These are phyloP conservation scores for Trichophaea hybrida DNA, from an alignment of 2,329 filamentous ascomycete species.

Conservation along the genomic window DNA sequence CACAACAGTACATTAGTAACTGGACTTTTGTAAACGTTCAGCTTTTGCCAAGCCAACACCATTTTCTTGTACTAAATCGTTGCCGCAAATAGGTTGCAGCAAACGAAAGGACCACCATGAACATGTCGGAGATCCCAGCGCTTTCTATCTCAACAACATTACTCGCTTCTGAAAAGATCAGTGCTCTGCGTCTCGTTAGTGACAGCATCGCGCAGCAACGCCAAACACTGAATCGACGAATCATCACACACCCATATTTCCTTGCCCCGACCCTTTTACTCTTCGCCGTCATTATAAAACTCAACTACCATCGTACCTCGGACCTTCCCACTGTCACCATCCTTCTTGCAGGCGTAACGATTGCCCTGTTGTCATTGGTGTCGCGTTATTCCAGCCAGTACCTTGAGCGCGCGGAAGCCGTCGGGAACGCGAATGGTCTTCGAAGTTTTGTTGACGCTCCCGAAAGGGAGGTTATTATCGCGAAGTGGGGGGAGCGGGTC, in stretches of 20 bases:
- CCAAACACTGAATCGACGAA: slow-evolving; percentile 46
- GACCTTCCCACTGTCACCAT: background rate
- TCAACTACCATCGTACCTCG: background rate
- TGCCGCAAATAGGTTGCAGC: too few relatives aligned
- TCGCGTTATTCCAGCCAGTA: background rate
- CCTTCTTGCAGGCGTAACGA: background rate
- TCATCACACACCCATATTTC: slow-evolving; percentile 43
- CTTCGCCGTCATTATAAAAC: background rate
- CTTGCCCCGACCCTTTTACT: slow-evolving; percentile 15
- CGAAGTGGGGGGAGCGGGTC: background rate
- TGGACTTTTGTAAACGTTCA: too few relatives aligned
- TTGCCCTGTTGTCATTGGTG: background rate
- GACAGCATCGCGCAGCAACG: slow-evolving; percentile 72
- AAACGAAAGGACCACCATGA: too few relatives aligned
- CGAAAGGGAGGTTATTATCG: background rate
- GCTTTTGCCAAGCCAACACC: too few relatives aligned
- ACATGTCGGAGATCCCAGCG: too few relatives aligned
- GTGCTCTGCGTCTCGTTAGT: slow-evolving; percentile 52
- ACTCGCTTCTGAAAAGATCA: too few relatives aligned
- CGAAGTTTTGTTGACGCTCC: too few relatives aligned
- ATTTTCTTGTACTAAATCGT: too few relatives aligned
- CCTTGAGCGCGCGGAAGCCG: background rate
- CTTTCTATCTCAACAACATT: too few relatives aligned
- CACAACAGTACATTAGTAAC: too few relatives aligned
- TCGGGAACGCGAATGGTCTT: background rate